phyloP scores from a whole-genome alignment of 2,329 filamentous ascomycete genomes.

The Apiospora phragmitis region DNA sequence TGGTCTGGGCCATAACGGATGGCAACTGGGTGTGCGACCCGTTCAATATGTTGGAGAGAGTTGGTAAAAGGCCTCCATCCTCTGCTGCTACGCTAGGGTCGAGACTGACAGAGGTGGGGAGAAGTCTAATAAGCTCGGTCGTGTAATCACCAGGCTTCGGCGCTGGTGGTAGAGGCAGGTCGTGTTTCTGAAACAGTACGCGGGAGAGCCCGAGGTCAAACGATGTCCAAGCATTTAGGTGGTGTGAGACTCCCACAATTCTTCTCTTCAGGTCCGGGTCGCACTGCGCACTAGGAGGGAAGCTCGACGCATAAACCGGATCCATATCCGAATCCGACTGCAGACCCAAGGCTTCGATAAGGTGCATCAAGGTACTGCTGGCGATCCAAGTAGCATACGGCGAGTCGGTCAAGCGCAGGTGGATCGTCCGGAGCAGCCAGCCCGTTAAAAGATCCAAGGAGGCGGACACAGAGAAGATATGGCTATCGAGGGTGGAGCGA shows the following conservation, averaged over 20 bases:
- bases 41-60: conserved; percentile 42
- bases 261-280: conserved; percentile 41
- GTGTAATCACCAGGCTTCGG: conserved; percentile 40
- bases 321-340: conserved; percentile 36
- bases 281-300: conserved; percentile 27
- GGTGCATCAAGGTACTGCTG: conserved; percentile 57
- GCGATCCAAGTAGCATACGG: conserved; percentile 59
- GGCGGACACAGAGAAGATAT: conserved; percentile 29
- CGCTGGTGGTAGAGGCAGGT: background rate
- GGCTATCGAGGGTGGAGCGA: conserved; percentile 44
- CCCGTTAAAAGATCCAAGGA: conserved; percentile 42
- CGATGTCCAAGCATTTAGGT: conserved; percentile 60
- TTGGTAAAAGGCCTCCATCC: conserved; percentile 41
- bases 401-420: conserved; percentile 52
- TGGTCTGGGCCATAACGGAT: conserved; percentile 51
- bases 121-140: conserved; percentile 49
- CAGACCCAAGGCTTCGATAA: conserved; percentile 54
- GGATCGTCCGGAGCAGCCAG: conserved; percentile 55
- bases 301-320: conserved; percentile 17
- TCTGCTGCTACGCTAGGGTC: conserved; percentile 49
- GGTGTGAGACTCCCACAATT: conserved; percentile 52
- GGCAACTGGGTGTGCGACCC: conserved; percentile 41
- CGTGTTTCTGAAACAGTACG: conserved; percentile 31
- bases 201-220: conserved; percentile 58
- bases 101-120: conserved; percentile 53